A percentile compares a stretch with the other conserved stretches of the same genome.
Evolutionary conservation across 345 rosid species (phyloP).

Genomic region (Syzygium aqueum): DNA sequence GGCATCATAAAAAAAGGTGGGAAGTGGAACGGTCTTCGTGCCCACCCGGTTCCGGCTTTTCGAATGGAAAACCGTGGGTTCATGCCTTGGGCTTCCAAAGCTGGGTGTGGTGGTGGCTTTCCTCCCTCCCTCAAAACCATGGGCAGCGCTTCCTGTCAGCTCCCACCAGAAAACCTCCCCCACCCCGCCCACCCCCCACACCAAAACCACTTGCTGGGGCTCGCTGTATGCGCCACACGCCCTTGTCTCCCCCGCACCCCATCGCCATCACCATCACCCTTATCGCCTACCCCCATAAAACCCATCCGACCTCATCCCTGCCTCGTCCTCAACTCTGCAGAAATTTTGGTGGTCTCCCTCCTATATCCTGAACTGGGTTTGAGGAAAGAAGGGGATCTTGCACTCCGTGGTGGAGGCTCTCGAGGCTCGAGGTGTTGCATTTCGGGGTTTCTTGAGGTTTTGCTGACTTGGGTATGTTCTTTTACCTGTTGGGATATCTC

Average conservation of each 20-base stretch:
- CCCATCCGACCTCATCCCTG: background rate
- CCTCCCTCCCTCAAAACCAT: conserved; percentile 26
- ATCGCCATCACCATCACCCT: background rate
- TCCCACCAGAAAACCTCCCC: conserved; percentile 1
- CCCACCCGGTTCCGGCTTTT: background rate
- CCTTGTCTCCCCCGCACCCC: background rate
- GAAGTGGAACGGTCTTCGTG: background rate
- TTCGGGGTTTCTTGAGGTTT: background rate
- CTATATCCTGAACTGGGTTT: background rate
- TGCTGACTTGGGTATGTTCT: background rate
- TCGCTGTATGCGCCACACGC: conserved; percentile 8
- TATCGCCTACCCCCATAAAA: background rate
- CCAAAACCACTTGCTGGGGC: conserved; percentile 45
- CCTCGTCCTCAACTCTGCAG: background rate
- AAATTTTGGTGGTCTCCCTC: background rate
- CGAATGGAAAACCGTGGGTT: background rate
- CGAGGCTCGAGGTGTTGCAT: background rate
- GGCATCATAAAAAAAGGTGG: background rate
- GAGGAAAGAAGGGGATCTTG: background rate
- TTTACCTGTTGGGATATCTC: background rate
- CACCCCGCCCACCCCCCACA: background rate
- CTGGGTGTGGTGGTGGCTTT: background rate
- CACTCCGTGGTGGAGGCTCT: background rate
- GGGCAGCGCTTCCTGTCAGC: conserved; percentile 39
- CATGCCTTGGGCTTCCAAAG: background rate